Base-by-base conservation (phyloP, 768 basidiomycete genomes). In the Daedaleopsis nitida region DNA sequence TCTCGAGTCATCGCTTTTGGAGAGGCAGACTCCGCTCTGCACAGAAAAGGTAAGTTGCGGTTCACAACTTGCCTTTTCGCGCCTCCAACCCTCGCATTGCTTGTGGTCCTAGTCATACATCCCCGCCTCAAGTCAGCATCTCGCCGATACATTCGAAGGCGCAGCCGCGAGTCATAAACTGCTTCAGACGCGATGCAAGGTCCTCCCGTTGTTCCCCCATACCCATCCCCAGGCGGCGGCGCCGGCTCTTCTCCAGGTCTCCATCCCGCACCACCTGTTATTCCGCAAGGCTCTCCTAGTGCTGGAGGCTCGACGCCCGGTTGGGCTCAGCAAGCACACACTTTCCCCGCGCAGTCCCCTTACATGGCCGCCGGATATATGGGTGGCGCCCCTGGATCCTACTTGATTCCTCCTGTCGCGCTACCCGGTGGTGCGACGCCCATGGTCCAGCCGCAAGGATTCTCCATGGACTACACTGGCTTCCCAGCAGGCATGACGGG, bases 381-480 rank as follows among this genome's bases (percentile, higher is more conserved):
- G 42, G 49, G 24, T 62, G 23, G 42, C 45, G 13, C 59, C 13
- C 74, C 73, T 13, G 66, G 69, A 6, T 75, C 75, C 38, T 76
- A 75, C 65, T 71, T 66, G 59, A 66, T 72, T 60, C 74, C 75
- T 3, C 72, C 70, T 0, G 61, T 71, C 11, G 66, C 65, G 7
- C 65, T 76, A 0, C 75, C 73, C 1, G 60, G 61, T 17, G 57
- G 53, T 11, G 52, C 54, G 21, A 64, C 62, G 3, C 62, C 62
- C 17, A n/a, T 58, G 19, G 21, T 59, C n/a, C 55, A 52, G 12
- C 52, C 67, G 0, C 65, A 62, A 35, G 73, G 72, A 3, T 64
- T 74, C 45, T 70, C 73, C 1, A 48, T 68, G 0, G 75, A 76
- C 57, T 76, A 68, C 69, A 71, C 70, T 21, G 75, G 74, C 1